Conservation (phyloP, 192 early-diverging fungal species). For the Oehlia diaphana region DNA sequence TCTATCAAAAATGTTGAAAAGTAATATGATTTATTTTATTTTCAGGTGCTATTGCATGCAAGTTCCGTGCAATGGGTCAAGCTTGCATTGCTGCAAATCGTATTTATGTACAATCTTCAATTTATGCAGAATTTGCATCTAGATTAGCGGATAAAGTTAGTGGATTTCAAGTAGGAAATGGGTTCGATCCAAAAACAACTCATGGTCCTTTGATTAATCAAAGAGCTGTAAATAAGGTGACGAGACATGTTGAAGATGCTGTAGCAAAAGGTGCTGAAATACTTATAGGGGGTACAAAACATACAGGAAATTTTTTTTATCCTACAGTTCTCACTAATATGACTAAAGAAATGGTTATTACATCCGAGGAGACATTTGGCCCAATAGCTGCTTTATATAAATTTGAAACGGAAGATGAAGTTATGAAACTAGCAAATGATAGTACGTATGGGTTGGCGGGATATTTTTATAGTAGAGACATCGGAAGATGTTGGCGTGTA, state of each 20-base stretch:
- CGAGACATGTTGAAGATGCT: constrained; percentile 70
- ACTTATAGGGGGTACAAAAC: constrained; percentile 60
- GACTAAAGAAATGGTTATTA: constrained; percentile 65
- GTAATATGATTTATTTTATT: constrained; percentile 9
- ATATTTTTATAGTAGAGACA: constrained; percentile 80
- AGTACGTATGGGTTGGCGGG: constrained; percentile 76
- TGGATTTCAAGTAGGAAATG: constrained; percentile 71
- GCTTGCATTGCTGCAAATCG: constrained; percentile 80
- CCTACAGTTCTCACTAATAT: constrained; percentile 81
- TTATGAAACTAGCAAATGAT: constrained; percentile 72
- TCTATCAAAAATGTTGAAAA: neutral
- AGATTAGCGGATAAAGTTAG: constrained; percentile 55
- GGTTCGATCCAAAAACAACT: constrained; percentile 60
- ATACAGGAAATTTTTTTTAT: constrained; percentile 73
- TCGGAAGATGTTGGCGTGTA: constrained; percentile 76
- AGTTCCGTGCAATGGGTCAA: constrained; percentile 79
- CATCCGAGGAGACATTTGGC: constrained; percentile 87
- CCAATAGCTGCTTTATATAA: constrained; percentile 78
- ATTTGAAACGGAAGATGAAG: constrained; percentile 81
- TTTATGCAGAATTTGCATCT: constrained; percentile 66
- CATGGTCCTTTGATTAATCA: constrained; percentile 84
- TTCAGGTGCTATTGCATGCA: constrained; percentile 53
- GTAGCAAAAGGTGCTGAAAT: constrained; percentile 70
- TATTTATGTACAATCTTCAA: constrained; percentile 68
- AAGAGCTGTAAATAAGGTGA: constrained; percentile 67